Base-by-base conservation (phyloP, 352 stramenopile genomes). In the Pythium biforme region DNA sequence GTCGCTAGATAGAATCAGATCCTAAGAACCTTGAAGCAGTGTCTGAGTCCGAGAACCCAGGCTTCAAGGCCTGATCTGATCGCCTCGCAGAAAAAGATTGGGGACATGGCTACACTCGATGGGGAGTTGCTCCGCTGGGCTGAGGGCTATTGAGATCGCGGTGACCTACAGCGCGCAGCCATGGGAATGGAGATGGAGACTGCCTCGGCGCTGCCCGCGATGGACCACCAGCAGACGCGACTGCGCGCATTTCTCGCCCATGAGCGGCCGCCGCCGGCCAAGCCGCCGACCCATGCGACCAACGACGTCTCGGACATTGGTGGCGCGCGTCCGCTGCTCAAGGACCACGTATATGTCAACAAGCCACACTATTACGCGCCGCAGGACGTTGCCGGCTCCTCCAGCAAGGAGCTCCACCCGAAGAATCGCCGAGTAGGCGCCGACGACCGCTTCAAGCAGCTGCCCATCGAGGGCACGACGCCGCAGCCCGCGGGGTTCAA, bases 261-360 rank as follows among this genome's bases (percentile, higher is more conserved):
- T 14, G 79, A 76, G 43, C 66, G 68, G 11, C 55, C 61, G 15
- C 69, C 68, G 11, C 60, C 62, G 6, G 34, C 54, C 22, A 72
- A 77, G 23, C 60, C 57, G 3, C 79, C 77, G 12, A 45, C 77
- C 15, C 77, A 81, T 53, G 50, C 58, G 14, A 88, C 83, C 56
- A 90, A 92, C 66, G 69, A 89, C 48, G 72, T 92, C 43, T 78
- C 76, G 7, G 83, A 92, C 51, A 92, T 92, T 41, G 37, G 58
- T 9, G 80, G 80, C 37, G 62, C 83, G 7, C 59, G 64, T 14
- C 75, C 78, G 19, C 37, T 81, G 66, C 68, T 90, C 22, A 88
- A 90, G 49, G 75, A 75, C 59, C 78, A 83, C 69, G 69, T 83
- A 40, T 88, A 76, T 55, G 68, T 78, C 9, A 75, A 91, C 69